Evolutionary conservation across 306 rosid genomes (phyloP), one percentile per base, ranked within the genome.

Genomic region (Lupinus albus): DNA sequence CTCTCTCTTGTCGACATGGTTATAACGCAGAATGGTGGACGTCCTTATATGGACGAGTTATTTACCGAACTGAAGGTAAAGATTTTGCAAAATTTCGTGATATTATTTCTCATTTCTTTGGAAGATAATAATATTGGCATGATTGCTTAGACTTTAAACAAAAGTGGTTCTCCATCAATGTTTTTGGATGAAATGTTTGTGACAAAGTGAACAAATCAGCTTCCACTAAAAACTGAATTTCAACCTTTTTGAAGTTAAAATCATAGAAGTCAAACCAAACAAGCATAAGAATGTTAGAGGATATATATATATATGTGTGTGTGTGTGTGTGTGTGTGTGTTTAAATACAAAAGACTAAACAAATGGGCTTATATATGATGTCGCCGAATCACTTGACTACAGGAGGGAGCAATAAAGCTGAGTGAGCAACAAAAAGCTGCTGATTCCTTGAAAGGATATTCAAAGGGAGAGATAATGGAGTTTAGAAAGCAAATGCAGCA

Each of bases 21-120:
- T 33, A 57, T 83, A 38, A 64, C 78, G 4, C 79, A 70, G 33
- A 92, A 92, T 68, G 84, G 82, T 51, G 96, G 93, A 14, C 76
- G 50, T 0, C 96, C 98, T 1, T 92, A 73, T 75, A 81, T 87
- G 3, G 84, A 92, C 73, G 88, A 89, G 73, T 48, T 87, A 54
- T 87, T 92, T 75, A 39, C 81, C 46, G 88, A 89, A 78, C 64
- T 86, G 62, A 85, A 87, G 96, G 98, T 92, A 25, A 32, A 33
- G 11, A 20, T 21, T 73, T 50, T 58, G 17, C 56, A 68, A 58
- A 44, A 17, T 60, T 45, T 67, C 4, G 4, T 39, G 39, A 4
- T 55, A 9, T 41, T 64, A 9, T 61, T 36, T 35, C 30, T 41
- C 51, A 41, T 38, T 20, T 72, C 46, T 58, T 61, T 12, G 16